Conservation (phyloP, 345 rosid species). For the Lepidium aucheri region DNA sequence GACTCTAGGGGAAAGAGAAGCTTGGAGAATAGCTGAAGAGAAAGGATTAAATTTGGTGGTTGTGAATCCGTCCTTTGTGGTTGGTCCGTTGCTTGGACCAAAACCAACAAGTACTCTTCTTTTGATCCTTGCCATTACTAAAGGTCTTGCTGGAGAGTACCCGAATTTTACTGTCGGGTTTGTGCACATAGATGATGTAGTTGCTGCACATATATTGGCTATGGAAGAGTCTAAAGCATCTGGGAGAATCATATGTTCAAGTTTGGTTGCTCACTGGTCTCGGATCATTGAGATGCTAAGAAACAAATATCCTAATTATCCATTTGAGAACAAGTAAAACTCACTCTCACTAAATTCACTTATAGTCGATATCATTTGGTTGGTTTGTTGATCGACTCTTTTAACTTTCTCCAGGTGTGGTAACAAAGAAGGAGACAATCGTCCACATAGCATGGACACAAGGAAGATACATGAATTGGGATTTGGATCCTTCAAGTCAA, state of each 20-base stretch:
- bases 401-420: constrained; percentile 33
- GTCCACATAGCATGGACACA: constrained; percentile 74
- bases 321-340: constrained; percentile 7
- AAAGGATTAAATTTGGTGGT: constrained; percentile 63
- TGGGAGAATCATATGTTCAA: constrained; percentile 67
- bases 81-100: constrained; percentile 80
- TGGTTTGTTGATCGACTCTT: background rate
- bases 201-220: constrained; percentile 59
- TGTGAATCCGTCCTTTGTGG: constrained; percentile 75
- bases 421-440: constrained; percentile 53
- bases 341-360: background rate
- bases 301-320: constrained; percentile 52
- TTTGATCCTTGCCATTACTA: constrained; percentile 38
- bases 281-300: constrained; percentile 60
- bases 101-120: constrained; percentile 76
- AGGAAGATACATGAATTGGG: constrained; percentile 54
- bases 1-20: constrained; percentile 67
- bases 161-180: constrained; percentile 71
- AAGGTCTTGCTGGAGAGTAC: constrained; percentile 61
- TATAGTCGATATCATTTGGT: background rate
- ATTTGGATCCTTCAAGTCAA: constrained; percentile 44
- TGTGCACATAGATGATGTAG: constrained; percentile 77
- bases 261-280: constrained; percentile 76
- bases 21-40: constrained; percentile 75
- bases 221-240: constrained; percentile 71